These are phyloP conservation scores for Pseudohyphozyma bogoriensis DNA, from an alignment of 768 basidiomycete species.

Conservation along the genomic window DNA sequence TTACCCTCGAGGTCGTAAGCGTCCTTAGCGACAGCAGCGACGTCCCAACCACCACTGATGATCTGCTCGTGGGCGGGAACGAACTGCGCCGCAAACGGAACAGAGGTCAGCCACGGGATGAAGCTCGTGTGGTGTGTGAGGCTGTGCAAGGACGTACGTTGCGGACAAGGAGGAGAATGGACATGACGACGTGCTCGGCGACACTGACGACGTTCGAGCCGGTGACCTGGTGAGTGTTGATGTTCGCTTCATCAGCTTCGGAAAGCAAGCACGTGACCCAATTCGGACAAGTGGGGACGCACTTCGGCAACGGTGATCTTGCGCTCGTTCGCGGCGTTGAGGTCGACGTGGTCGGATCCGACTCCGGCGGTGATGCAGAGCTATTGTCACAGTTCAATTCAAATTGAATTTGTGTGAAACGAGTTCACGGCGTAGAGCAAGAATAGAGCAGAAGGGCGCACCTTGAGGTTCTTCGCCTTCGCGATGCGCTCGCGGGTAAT, in stretches of 20 bases:
- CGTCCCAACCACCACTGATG: constrained; percentile 70
- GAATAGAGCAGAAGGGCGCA: constrained; percentile 42
- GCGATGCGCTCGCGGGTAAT: constrained; percentile 28
- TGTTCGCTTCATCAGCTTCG: constrained; percentile 46
- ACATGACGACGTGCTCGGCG: constrained; percentile 56
- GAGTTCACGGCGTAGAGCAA: not conserved
- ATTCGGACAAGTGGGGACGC: too few species aligned
- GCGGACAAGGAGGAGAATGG: constrained; percentile 77
- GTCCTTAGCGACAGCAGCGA: constrained; percentile 43
- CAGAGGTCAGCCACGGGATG: not conserved
- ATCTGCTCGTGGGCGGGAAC: constrained; percentile 76
- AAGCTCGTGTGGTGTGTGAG: constrained; percentile 50
- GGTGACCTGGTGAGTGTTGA: constrained; percentile 66
- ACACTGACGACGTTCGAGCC: not conserved
- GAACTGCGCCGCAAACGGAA: too few species aligned
- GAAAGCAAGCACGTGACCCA: not conserved
- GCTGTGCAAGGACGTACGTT: too few species aligned
- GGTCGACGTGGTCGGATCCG: constrained; percentile 80
- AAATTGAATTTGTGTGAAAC: not conserved
- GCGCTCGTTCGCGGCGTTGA: constrained; percentile 73
- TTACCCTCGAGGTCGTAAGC: constrained; percentile 85
- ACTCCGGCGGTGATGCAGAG: constrained; percentile 20
- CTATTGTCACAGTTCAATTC: too few species aligned
- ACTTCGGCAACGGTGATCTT: constrained; percentile 71
- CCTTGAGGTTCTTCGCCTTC: constrained; percentile 80